Evolutionary conservation across 306 rosid genomes (phyloP), one percentile per base, ranked within the genome.

Genomic region (Quercus rubra): DNA sequence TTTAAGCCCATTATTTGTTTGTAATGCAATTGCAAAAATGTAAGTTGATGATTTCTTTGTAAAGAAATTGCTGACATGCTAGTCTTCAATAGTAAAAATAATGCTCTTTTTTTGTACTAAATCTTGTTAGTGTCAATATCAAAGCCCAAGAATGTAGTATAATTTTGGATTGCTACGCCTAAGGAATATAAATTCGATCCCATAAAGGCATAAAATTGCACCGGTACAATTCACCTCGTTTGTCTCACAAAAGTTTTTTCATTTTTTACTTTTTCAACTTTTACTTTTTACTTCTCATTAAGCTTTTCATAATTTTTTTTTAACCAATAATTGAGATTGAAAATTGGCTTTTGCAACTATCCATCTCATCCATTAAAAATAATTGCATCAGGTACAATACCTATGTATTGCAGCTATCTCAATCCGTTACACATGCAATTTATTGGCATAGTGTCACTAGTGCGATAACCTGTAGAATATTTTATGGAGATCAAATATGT

Each of bases 21-120:
- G 43, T 17, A 5, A 30, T 13, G 70, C 38, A 64, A 17, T 30
- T 28, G 19, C 19, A 25, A 25, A 3, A 14, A 12, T 17, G 19
- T 30, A 28, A 13, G 1, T 15, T 15, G 12, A 15, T 49, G 38
- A 74, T 25, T 74, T 83, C 33, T 78, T 14, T 77, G 81, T 78
- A 82, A 72, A 83, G 79, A 73, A 77, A 74, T 74, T 76, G 83
- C 63, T 59, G 30, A 33, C 43, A 74, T 59, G 46, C 63, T 58
- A 69, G 80, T 74, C 27, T n/a, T 59, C 25, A 0, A 55, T 51
- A 69, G 73, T 27, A 41, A 25, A 52, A 6, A 12, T 27, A 17
- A 17, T 10, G 51, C 67, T 58, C 71, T 15, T 23, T 49, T 12
- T 72, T 54, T 31, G 31, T 11, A 59, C 25, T 59, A 59, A 23